These are phyloP conservation scores for Populus alba DNA, from an alignment of 345 rosid species.

Conservation along the genomic window DNA sequence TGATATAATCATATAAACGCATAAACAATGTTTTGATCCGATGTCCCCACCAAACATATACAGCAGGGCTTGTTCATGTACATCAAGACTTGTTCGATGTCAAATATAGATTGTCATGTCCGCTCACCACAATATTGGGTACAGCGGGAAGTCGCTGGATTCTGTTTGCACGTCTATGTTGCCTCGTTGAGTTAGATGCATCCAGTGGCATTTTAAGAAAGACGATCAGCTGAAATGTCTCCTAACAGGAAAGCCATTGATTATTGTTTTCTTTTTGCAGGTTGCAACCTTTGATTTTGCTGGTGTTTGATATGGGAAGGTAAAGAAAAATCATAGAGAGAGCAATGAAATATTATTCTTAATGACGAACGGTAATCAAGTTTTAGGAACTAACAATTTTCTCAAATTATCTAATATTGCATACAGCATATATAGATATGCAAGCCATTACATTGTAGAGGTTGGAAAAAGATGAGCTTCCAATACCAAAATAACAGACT, in stretches of 20 bases:
- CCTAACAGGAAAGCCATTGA: background rate
- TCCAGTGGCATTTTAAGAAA: background rate
- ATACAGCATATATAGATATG: too few relatives aligned
- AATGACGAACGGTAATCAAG: background rate
- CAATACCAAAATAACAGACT: background rate
- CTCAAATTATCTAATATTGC: background rate
- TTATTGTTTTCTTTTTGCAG: background rate
- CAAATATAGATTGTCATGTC: too few relatives aligned
- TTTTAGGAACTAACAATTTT: background rate
- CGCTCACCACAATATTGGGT: too few relatives aligned
- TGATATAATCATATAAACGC: too few relatives aligned
- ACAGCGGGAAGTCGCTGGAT: background rate
- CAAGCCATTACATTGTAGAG: background rate
- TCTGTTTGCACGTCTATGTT: background rate
- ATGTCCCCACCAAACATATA: too few relatives aligned
- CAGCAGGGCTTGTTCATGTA: too few relatives aligned
- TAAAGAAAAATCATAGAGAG: background rate
- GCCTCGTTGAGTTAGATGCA: background rate
- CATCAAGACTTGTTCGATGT: too few relatives aligned
- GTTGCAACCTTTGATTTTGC: background rate
- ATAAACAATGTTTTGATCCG: too few relatives aligned
- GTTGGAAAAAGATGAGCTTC: background rate
- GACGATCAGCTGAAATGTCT: background rate
- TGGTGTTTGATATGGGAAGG: background rate
- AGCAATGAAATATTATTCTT: too few relatives aligned